phyloP scores from a whole-genome alignment of 2,329 filamentous ascomycete species.

The Alternaria conjuncta region DNA sequence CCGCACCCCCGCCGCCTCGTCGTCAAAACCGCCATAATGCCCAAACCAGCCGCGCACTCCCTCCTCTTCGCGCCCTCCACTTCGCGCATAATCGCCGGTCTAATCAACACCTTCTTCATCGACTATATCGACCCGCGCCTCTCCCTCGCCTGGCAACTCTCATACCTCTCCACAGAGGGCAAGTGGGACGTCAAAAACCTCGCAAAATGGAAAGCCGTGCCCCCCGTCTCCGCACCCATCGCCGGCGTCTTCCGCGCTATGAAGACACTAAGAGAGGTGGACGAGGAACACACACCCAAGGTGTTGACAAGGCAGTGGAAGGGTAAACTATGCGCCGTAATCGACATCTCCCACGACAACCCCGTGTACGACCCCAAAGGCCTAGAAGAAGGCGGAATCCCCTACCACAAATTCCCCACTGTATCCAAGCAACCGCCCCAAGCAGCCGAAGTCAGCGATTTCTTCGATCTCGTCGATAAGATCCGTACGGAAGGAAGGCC shows the following conservation, averaged over 20 bases:
- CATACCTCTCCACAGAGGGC: slow-evolving; percentile 84
- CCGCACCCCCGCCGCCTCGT: slow-evolving; percentile 48
- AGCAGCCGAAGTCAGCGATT: slow-evolving; percentile 64
- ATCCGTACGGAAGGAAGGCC: slow-evolving; percentile 42
- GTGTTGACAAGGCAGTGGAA: slow-evolving; percentile 74
- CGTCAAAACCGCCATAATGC: slow-evolving; percentile 74
- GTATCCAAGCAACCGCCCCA: slow-evolving; percentile 88
- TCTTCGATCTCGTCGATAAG: slow-evolving; percentile 64
- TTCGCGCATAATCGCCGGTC: slow-evolving; percentile 76
- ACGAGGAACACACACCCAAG: slow-evolving; percentile 78
- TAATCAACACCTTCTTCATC: slow-evolving; percentile 82
- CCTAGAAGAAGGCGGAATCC: slow-evolving; percentile 53
- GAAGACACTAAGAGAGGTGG: slow-evolving; percentile 91
- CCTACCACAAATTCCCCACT: slow-evolving; percentile 82
- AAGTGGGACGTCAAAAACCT: slow-evolving; percentile 99
- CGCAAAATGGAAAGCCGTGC: slow-evolving; percentile 83
- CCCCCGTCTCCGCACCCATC: slow-evolving; percentile 79
- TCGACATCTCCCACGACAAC: slow-evolving; percentile 90
- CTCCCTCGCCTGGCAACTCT: slow-evolving; percentile 87
- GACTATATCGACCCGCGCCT: slow-evolving; percentile 77
- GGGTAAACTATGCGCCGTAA: slow-evolving; percentile 71
- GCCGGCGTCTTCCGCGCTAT: slow-evolving; percentile 82
- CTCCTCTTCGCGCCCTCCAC: slow-evolving; percentile 80
- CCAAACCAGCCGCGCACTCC: slow-evolving; percentile 80
- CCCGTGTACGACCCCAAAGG: slow-evolving; percentile 82